These are phyloP conservation scores for Diaporthe caulivora DNA, from an alignment of 2,329 filamentous ascomycete genomes.

Conservation along the genomic window DNA sequence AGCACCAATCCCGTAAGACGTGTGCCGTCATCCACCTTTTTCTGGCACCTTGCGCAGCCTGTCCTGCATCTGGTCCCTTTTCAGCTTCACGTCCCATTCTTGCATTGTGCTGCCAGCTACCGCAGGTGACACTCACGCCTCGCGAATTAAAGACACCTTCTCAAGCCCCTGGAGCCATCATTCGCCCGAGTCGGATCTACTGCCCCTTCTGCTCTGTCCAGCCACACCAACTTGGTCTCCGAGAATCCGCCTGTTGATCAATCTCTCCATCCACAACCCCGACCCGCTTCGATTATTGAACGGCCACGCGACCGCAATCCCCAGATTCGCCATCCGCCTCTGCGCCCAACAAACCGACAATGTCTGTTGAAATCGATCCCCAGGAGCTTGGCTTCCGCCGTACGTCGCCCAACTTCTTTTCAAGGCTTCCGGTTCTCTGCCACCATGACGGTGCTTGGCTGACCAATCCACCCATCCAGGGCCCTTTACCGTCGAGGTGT, in stretches of 20 bases:
- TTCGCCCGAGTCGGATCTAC: conserved; percentile 12
- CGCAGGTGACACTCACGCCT: background rate
- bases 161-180: conserved; percentile 8
- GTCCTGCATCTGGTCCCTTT: background rate
- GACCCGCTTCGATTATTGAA: conserved; percentile 35
- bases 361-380: conserved; percentile 96
- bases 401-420: conserved; percentile 62
- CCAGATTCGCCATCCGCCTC: conserved; percentile 21
- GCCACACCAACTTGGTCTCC: conserved; percentile 17
- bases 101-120: conserved; percentile 21
- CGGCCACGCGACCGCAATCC: conserved; percentile 32
- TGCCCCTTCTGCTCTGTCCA: conserved; percentile 1
- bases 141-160: background rate
- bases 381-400: conserved; percentile 93
- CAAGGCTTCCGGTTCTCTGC: background rate
- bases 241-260: conserved; percentile 16
- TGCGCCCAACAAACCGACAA: conserved; percentile 58
- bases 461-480: conserved; percentile 56
- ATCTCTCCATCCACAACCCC: conserved; percentile 39
- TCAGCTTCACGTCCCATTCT: conserved; percentile 16
- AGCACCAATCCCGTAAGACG: conserved; percentile 37
- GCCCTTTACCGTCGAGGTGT: conserved; percentile 75
- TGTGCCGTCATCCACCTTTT: conserved; percentile 38
- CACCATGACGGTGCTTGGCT: conserved; percentile 37
- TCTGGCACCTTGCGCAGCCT: conserved; percentile 18